A percentile compares a stretch with the other conserved stretches of the same genome.
Evolutionary conservation across 768 basidiomycete genomes (phyloP).

Genomic region (Pleurotus citrinopileatus): DNA sequence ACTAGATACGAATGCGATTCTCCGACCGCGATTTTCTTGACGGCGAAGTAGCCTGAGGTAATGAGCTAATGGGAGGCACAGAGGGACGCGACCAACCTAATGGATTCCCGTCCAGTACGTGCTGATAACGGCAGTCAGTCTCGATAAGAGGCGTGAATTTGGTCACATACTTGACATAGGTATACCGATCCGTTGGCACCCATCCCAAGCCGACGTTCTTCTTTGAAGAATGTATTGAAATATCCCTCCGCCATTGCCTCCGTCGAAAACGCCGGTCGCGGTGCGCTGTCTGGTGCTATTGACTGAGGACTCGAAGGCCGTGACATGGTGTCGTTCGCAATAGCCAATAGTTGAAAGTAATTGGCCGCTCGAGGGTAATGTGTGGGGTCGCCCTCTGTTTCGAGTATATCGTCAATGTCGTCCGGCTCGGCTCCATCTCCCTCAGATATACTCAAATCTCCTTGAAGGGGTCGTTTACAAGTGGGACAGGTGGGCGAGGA

Average conservation of each 20-base stretch:
- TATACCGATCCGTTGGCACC: constrained; percentile 92
- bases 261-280: constrained; percentile 49
- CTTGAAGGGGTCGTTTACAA: constrained; percentile 61
- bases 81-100: constrained; percentile 45
- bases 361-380: constrained; percentile 61
- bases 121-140: constrained; percentile 35
- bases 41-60: constrained; percentile 76
- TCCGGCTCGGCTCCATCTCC: constrained; percentile 22
- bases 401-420: constrained; percentile 27
- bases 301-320: constrained; percentile 50
- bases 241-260: constrained; percentile 89
- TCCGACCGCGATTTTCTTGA: constrained; percentile 96
- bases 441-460: constrained; percentile 26
- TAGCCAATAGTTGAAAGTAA: constrained; percentile 77
- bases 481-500: constrained; percentile 58
- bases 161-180: constrained; percentile 68
- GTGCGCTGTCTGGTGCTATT: constrained; percentile 8
- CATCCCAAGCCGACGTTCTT: constrained; percentile 89
- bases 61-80: background rate
- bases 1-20: constrained; percentile 84
- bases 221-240: constrained; percentile 89
- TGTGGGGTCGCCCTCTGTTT: constrained; percentile 35
- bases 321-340: constrained; percentile 64
- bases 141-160: constrained; percentile 8
- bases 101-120: constrained; percentile 83